These are phyloP conservation scores for Rhizopogon vulgaris DNA, from an alignment of 768 basidiomycete genomes.

Conservation along the genomic window DNA sequence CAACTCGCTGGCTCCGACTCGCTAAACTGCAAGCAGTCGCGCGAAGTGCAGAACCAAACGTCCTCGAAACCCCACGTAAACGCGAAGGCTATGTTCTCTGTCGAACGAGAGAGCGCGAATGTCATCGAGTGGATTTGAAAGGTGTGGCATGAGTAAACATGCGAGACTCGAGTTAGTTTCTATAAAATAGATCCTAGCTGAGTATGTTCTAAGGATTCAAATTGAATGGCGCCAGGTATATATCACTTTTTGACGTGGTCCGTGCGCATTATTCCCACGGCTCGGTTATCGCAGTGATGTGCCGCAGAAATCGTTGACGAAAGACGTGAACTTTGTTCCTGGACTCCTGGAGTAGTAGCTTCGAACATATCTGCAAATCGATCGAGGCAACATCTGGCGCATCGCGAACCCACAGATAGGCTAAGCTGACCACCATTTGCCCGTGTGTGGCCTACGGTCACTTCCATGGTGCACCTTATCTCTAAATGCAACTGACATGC, in stretches of 20 bases:
- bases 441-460: too few species aligned
- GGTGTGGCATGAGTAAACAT: slow-evolving; percentile 72
- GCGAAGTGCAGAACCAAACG: slow-evolving; percentile 42
- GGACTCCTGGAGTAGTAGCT: too few species aligned
- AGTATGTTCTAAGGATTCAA: slow-evolving; percentile 61
- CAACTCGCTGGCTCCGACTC: slow-evolving; percentile 42
- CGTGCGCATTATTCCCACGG: slow-evolving; percentile 16
- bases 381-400: too few species aligned
- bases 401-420: too few species aligned
- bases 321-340: too few species aligned
- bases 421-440: neutral
- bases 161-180: slow-evolving; percentile 76
- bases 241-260: slow-evolving; percentile 31
- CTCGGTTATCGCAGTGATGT: neutral
- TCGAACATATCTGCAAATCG: too few species aligned
- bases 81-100: slow-evolving; percentile 52
- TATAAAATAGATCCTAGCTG: slow-evolving; percentile 78
- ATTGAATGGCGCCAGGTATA: slow-evolving; percentile 12
- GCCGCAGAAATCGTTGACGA: too few species aligned
- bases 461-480: neutral
- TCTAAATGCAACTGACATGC: neutral
- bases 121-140: slow-evolving; percentile 72
- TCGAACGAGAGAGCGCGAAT: slow-evolving; percentile 55
- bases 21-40: slow-evolving; percentile 22
- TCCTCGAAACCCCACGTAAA: slow-evolving; percentile 46